Percentiles rank a stretch among this genome's conserved stretches.
Conservation (phyloP, 495 filamentous ascomycete genomes). For the Penicillium antarcticum region DNA sequence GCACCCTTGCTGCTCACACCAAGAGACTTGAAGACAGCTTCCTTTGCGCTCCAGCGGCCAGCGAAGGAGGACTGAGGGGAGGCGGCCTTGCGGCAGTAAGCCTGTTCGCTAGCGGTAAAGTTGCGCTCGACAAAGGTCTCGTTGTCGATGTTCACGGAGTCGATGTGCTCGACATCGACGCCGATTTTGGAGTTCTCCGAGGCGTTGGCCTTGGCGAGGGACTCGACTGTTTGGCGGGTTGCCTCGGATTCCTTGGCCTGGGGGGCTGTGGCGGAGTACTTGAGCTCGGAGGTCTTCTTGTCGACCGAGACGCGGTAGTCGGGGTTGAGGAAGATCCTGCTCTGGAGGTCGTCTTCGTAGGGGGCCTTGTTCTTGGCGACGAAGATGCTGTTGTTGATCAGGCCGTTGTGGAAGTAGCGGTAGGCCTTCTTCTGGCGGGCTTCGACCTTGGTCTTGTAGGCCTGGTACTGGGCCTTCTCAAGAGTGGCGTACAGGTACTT, state of each 20-base stretch:
- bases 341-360: conserved; percentile 83
- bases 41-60: conserved; percentile 94
- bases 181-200: conserved; percentile 77
- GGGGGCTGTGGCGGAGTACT: conserved; percentile 62
- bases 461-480: conserved; percentile 74
- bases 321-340: conserved; percentile 90
- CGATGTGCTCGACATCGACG: conserved; percentile 85
- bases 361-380: conserved; percentile 88
- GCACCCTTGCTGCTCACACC: conserved; percentile 83
- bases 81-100: conserved; percentile 78
- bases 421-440: conserved; percentile 97
- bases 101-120: conserved; percentile 78
- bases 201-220: conserved; percentile 68
- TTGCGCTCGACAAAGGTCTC: conserved; percentile 93
- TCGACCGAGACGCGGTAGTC: conserved; percentile 79
- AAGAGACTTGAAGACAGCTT: conserved; percentile 98
- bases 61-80: conserved; percentile 82
- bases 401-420: conserved; percentile 93
- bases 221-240: conserved; percentile 76
- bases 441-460: conserved; percentile 84
- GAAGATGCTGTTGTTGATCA: conserved; percentile 97
- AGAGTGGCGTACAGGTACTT: conserved; percentile 95
- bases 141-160: conserved; percentile 84
- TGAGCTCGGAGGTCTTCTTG: conserved; percentile 76
- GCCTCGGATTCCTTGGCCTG: conserved; percentile 58